Base-by-base conservation (phyloP, 441 rosid species). In the Aquilaria agallochum region DNA sequence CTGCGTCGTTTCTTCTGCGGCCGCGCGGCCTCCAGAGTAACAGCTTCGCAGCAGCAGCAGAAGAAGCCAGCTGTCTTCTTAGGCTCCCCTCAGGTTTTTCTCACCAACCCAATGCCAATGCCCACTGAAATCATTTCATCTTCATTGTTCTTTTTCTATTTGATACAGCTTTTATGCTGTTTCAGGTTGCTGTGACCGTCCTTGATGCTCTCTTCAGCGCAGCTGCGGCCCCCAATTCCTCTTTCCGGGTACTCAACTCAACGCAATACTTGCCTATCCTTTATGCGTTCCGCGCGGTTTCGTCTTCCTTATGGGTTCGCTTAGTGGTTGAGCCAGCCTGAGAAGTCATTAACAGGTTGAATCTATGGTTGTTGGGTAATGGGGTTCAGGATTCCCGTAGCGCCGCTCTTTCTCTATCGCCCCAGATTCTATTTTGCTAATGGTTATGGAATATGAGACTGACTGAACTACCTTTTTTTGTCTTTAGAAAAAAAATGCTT, bases 1-100 rank as follows among this genome's bases (percentile, higher is more conserved):
- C 78, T 90, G 3, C 91, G 98, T 59, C 96, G 98, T 69, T 78
- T 89, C 78, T 77, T 76, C 75, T 83, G 83, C 76, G 74, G 44
- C 68, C 72, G 66, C 42, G 57, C 76, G 56, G 20, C 71, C 9
- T 12, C 69, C 11, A 9, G 86, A 60, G 65, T 65, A 50, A 13
- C 75, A 9, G 42, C 83, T 61, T 53, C 69, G 53, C 80, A 63
- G 10, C 70, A 55, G 56, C 70, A 0, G 27, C 77, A 84, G 33
- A 84, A 74, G 78, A 91, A 82, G 69, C 73, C 92, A 6, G 85
- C 90, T 48, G 85, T 91, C 74, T 91, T 94, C 84, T 60, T 94
- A 63, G 99, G 97, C 66, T 87, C 99, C 72, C 97, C 98, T 69
- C 79, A 88, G 88, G 99, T 87, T 20, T 67, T 51, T n/a, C 33